Evolutionary conservation across 176 grass and related monocot genomes (phyloP), one percentile per base, ranked within the genome.

Genomic region (Phoenix dactylifera): DNA sequence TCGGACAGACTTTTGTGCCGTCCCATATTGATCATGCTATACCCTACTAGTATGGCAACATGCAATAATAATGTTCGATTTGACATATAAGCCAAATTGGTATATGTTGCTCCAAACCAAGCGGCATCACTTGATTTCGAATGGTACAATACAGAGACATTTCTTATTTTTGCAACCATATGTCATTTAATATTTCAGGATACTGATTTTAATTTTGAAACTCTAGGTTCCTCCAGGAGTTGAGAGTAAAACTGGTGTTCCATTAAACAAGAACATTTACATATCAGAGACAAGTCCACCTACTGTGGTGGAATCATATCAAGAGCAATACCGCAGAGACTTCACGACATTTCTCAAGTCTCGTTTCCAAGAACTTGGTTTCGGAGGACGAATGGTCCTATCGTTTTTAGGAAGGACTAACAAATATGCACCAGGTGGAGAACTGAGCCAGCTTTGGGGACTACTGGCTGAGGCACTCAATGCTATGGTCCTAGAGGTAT

Each of bases 361-460:
- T 1, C 79, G 79, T 3, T 44, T 64, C 57, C 6, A 2, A 0
- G 87, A 90, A 58, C 74, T 90, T 9, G 49, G 57, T 15, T 1
- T 64, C 0, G 16, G 48, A 6, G 87, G 82, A 2, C 58, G 66
- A 1, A 79, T 82, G 71, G 74, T 90, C 15, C 39, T 82, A 9
- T 54, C 74, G 0, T 82, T 86, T 18, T n/a, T 86, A 0, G 86
- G 82, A 65, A 80, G 87, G 71, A 82, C 60, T 24, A 69, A 49
- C 26, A 9, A 17, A 0, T 26, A 79, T 3, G 71, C 60, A 0
- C 26, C 29, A 15, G 39, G 23, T 14, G 81, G 71, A 12, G 74
- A 76, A 15, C 1, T 78, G 16, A 76, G 58, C 61, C 62, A 51
- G 68, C 3, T 62, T 2, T 82, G n/a, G 35, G 26, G 56, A 16